These are phyloP conservation scores for Trebouxiophyceae sp. DNA, from an alignment of 163 green algal genomes.

Conservation along the genomic window DNA sequence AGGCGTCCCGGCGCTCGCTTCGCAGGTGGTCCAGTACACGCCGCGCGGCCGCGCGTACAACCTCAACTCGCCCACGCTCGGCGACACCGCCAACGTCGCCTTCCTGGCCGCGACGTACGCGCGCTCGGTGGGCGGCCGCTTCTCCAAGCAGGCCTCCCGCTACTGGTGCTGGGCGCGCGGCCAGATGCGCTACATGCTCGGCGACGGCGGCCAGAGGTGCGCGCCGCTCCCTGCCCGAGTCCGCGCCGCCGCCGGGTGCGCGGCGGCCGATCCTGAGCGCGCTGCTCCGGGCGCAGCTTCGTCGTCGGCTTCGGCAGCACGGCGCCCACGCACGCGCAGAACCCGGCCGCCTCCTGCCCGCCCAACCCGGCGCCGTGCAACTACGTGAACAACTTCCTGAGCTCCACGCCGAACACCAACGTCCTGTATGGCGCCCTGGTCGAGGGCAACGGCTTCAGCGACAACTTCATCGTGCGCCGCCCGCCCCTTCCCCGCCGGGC, in stretches of 20 bases:
- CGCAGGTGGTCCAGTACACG: constrained; percentile 42
- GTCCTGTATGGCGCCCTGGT: constrained; percentile 25
- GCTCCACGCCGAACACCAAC: constrained; percentile 20
- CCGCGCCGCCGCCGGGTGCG: neutral
- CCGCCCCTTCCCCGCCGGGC: neutral
- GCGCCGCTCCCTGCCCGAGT: neutral
- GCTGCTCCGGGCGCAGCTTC: constrained; percentile 2
- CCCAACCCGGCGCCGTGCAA: constrained; percentile 16
- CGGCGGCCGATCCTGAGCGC: neutral
- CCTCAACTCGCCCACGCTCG: constrained; percentile 10
- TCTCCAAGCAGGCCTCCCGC: constrained; percentile 1
- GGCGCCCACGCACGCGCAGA: constrained; percentile 23
- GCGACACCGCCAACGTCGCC: constrained; percentile 18
- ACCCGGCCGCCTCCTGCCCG: constrained; percentile 34
- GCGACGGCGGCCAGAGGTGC: constrained; percentile 19
- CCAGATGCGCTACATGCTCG: constrained; percentile 29
- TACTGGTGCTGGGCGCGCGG: constrained; percentile 20
- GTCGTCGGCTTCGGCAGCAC: constrained; percentile 28
- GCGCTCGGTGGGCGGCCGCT: constrained; percentile 3
- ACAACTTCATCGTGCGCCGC: constrained; percentile 5
- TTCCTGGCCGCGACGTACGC: constrained; percentile 20
- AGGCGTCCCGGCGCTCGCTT: too few relatives aligned
- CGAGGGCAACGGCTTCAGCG: constrained; percentile 8
- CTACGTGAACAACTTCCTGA: constrained; percentile 13
- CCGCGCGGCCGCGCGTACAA: constrained; percentile 41